Conservation (phyloP, 768 basidiomycete species). For the Dentipellis sp. region DNA sequence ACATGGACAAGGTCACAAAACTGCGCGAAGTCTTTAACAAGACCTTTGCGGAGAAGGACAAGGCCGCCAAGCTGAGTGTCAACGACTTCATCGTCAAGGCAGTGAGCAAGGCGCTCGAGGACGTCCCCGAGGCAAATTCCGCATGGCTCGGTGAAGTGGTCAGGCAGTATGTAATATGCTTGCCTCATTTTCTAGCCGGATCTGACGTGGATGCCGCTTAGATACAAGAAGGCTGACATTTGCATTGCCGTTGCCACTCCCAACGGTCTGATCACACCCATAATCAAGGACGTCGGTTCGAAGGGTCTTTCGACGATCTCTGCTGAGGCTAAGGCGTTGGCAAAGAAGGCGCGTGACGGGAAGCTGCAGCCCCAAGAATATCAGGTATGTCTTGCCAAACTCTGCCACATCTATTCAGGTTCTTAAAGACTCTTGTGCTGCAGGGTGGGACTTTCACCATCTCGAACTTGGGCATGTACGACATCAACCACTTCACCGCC, state of each 20-base stretch:
- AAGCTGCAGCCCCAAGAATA: conserved; percentile 94
- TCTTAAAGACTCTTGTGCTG: neutral
- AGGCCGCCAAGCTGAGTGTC: conserved; percentile 87
- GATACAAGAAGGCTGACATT: conserved; percentile 96
- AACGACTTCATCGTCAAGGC: conserved; percentile 99
- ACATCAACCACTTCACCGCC: conserved; percentile 91
- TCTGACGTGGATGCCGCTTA: conserved; percentile 18
- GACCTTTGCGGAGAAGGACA: conserved; percentile 78
- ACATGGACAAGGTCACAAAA: conserved; percentile 95
- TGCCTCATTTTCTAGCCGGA: neutral
- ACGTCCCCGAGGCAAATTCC: conserved; percentile 96
- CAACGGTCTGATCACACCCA: conserved; percentile 93
- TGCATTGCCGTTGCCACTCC: conserved; percentile 96
- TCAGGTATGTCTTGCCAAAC: conserved; percentile 47
- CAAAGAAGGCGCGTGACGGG: conserved; percentile 93
- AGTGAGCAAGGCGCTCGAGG: conserved; percentile 78
- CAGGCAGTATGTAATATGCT: conserved; percentile 61
- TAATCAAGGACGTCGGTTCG: conserved; percentile 85
- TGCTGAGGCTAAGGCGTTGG: conserved; percentile 83
- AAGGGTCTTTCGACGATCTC: conserved; percentile 94
- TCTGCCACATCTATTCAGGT: neutral
- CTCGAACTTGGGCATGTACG: conserved; percentile 98
- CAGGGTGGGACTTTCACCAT: conserved; percentile 98
- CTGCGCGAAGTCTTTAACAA: conserved; percentile 95
- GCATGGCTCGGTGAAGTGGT: conserved; percentile 97